Evolutionary conservation across 78 protist species (phyloP).

Genomic region (Dictyostelium firmibasis): DNA sequence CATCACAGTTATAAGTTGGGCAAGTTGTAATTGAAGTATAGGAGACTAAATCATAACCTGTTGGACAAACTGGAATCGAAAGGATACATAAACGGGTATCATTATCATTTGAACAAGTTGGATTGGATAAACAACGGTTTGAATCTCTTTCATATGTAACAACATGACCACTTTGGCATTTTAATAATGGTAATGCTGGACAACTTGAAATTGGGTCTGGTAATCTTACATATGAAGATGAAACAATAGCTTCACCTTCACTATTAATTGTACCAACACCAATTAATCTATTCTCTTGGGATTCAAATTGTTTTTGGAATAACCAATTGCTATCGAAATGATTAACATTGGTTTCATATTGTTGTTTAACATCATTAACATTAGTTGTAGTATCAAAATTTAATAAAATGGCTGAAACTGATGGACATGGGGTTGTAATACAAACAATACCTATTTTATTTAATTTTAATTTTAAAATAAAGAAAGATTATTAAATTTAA

Average conservation of each 20-base stretch:
- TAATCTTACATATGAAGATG: not conserved
- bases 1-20: slow-evolving; percentile 8
- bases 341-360: not conserved
- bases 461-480: too few species aligned
- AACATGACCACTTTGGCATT: not conserved
- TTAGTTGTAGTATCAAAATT: not conserved
- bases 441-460: not conserved
- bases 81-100: not conserved
- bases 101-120: not conserved
- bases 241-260: not conserved
- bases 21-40: not conserved
- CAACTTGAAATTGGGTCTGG: slow-evolving; percentile 4
- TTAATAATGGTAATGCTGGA: not conserved
- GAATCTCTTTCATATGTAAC: not conserved
- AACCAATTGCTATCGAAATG: not conserved
- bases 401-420: not conserved
- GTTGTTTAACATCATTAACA: not conserved
- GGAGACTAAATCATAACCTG: not conserved
- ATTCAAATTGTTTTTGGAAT: not conserved
- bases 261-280: not conserved
- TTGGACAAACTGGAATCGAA: not conserved
- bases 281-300: not conserved
- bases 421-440: slow-evolving; percentile 4
- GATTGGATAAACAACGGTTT: not conserved
- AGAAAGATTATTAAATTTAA: too few species aligned